phyloP scores from a whole-genome alignment of 2,329 filamentous ascomycete species.

The Cordyceps cateniannulata region DNA sequence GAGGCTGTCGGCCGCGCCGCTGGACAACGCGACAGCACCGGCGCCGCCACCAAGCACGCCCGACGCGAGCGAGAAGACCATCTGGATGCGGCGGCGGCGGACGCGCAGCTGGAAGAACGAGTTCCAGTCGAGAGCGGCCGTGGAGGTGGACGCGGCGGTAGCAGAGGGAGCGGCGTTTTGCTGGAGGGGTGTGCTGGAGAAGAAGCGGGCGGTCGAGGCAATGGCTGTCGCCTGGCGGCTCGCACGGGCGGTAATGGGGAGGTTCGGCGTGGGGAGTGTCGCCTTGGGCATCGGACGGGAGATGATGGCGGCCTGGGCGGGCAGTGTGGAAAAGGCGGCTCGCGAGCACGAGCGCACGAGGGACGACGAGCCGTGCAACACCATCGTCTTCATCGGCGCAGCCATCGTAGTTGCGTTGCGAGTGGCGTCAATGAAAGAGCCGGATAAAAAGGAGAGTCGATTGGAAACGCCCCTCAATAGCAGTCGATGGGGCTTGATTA shows the following conservation, averaged over 20 bases:
- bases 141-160: slow-evolving; percentile 21
- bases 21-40: slow-evolving; percentile 61
- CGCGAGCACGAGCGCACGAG: not conserved
- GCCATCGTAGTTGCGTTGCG: not conserved
- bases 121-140: slow-evolving; percentile 69
- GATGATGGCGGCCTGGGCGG: not conserved
- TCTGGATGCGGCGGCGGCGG: slow-evolving; percentile 75
- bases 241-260: slow-evolving; percentile 12
- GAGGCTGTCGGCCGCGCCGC: slow-evolving; percentile 65
- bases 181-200: slow-evolving; percentile 16
- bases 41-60: slow-evolving; percentile 55
- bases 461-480: not conserved
- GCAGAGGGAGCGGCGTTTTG: slow-evolving; percentile 19
- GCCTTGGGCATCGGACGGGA: not conserved
- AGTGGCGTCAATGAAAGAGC: too few relatives aligned
- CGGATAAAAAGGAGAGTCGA: not conserved
- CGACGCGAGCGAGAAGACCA: slow-evolving; percentile 65
- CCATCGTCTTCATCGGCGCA: slow-evolving; percentile 10
- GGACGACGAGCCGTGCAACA: slow-evolving; percentile 2
- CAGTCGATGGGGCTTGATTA: not conserved
- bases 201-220: slow-evolving; percentile 16
- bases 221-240: not conserved
- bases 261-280: slow-evolving; percentile 12
- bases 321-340: slow-evolving; percentile 3
- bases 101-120: slow-evolving; percentile 87